Evolutionary conservation across 192 early-diverging fungal genomes (phyloP), one percentile per base, ranked within the genome.

Genomic region (Martensiomyces pterosporus): DNA sequence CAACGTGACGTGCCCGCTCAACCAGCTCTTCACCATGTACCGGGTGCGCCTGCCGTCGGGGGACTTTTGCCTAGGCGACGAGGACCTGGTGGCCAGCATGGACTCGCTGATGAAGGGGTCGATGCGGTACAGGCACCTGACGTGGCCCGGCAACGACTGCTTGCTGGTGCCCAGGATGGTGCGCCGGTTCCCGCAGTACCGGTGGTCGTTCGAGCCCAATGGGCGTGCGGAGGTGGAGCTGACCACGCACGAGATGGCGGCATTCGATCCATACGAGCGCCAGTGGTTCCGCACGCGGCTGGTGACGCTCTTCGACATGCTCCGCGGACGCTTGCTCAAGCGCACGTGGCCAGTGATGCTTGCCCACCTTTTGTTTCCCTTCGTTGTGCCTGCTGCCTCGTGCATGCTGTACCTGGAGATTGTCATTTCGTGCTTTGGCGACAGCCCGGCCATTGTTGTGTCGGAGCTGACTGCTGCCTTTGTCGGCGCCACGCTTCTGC

Each of bases 381-480:
- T 74, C 24, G 49, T 65, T 15, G 47, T 53, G 15, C 70, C 70
- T 0, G 64, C 70, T 2, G 70, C 70, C 3, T 18, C 64, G n/a
- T 61, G 62, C 63, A 74, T 74, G 70, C 55, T 74, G 49, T 74
- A 74, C 25, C 43, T 74, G 17, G 70, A 74, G 51, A 52, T 74
- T 15, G 63, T 74, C 21, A 65, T 74, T 21, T 60, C 70, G 39
- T 51, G 60, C 21, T 74, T 74, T 57, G 58, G 64, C 52, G 56
- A 66, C 59, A 66, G 51, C 27, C 70, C 70, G 1, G 63, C 70
- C 5, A 60, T 74, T 19, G 70, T 74, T 4, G 70, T 74, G 23
- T 66, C 63, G 9, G 70, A 74, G 55, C 54, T 74, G 25, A 74
- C 60, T 2, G 70, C 53, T n/a, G 70, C 43, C 29, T 66, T 66